Evolutionary conservation across 305 asterid genomes (phyloP), one percentile per base, ranked within the genome.

Genomic region (Salvia sclarea): DNA sequence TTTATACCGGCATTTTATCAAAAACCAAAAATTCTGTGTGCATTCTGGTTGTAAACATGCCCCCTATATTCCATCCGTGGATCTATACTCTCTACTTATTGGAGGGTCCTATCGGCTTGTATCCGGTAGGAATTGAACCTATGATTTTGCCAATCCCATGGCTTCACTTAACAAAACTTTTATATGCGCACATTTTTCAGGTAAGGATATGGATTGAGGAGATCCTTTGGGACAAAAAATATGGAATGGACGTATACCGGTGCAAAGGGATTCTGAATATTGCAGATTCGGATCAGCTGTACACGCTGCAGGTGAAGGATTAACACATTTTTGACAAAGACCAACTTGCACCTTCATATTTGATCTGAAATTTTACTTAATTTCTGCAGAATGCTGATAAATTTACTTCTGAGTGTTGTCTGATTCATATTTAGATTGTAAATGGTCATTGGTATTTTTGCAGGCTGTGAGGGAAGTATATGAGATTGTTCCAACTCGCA

Each of bases 401-500:
- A 20, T 12, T 62, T 37, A 33, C 47, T 13, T 44, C 10, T 3
- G 16, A 25, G 17, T 21, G 17, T 17, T 33, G 2, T 28, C 4
- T 33, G 24, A 13, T 37, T 54, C 17, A 17, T 49, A 28, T 65
- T 18, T 25, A 35, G 55, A 45, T 9, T 73, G 57, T 53, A 22
- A 41, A 61, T 33, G 43, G 25, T 62, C 33, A 37, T 33, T 17
- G 64, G 33, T 57, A 9, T 57, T 55, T 80, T 78, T 66, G 70
- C 81, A 92, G 98, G 97, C 86, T 25, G 97, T 93, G 81, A 88
- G 96, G 81, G 98, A 93, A 84, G 85, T 93, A 38, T 93, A 93
- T 28, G 98, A 90, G 88, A 90, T 93, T 47, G 91, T 85, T 76
- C 95, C 97, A 30, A 76, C 87, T 54, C 96, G 96, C 13, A 73